phyloP scores from a whole-genome alignment of 2,329 filamentous ascomycete species.

The Epicoccum sorghinum region DNA sequence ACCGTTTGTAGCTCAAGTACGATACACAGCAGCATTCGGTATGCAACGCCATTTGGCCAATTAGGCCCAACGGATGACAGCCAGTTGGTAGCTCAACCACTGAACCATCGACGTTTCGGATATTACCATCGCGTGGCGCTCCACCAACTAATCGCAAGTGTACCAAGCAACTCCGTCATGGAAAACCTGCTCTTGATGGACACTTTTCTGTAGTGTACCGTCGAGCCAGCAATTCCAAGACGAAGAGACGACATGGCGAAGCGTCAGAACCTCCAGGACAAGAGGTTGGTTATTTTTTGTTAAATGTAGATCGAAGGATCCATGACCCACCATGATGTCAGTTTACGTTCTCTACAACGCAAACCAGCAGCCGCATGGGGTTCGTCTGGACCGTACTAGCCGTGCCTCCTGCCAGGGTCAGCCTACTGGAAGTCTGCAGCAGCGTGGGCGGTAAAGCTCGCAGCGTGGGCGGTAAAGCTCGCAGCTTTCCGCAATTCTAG shows the following conservation, averaged over 20 bases:
- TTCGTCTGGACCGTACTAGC: background rate
- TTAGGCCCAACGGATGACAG: background rate
- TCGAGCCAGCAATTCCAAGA: background rate
- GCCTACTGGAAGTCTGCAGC: background rate
- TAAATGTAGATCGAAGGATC: background rate
- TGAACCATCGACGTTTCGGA: background rate
- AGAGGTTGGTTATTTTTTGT: background rate
- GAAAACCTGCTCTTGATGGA: constrained; percentile 8
- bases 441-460: background rate
- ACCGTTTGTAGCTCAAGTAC: background rate
- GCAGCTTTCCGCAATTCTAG: background rate
- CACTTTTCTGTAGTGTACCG: constrained; percentile 10
- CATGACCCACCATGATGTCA: constrained; percentile 16
- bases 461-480: background rate
- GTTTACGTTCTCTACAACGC: background rate
- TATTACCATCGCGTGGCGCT: constrained; percentile 12
- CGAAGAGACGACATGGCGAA: background rate
- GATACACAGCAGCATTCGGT: constrained; percentile 6
- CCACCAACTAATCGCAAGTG: background rate
- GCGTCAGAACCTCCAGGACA: background rate
- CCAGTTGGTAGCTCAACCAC: background rate
- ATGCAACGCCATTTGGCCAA: constrained; percentile 11
- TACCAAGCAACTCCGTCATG: constrained; percentile 1
- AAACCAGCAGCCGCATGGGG: background rate
- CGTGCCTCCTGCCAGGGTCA: background rate